phyloP scores from a whole-genome alignment of 139 green algal genomes.

The Gonium pectorale region DNA sequence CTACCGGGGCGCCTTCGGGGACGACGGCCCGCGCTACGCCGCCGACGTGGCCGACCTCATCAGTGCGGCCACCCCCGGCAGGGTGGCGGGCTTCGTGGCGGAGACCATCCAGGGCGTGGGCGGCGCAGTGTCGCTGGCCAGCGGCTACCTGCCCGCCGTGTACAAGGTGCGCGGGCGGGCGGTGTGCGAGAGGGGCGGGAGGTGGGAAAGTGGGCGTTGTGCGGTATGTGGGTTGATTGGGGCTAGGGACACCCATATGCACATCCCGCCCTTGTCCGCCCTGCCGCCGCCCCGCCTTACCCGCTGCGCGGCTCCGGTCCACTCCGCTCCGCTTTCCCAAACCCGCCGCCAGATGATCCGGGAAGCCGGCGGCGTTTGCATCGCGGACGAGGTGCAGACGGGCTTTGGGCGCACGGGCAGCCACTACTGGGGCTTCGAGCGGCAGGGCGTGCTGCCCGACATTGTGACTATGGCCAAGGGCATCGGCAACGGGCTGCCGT shows the following conservation, averaged over 20 bases:
- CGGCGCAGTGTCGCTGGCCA: slow-evolving; percentile 82
- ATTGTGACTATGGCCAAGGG: slow-evolving; percentile 76
- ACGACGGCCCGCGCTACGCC: slow-evolving; percentile 79
- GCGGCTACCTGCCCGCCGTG: slow-evolving; percentile 89
- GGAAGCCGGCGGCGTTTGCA: slow-evolving; percentile 92
- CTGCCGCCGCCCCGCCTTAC: too few species aligned
- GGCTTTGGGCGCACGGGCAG: slow-evolving; percentile 96
- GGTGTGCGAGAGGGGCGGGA: too few species aligned
- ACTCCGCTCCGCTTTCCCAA: slow-evolving; percentile 75
- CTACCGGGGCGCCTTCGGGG: slow-evolving; percentile 91
- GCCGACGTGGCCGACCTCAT: slow-evolving; percentile 81
- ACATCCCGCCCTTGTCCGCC: too few species aligned
- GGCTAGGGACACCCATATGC: too few species aligned
- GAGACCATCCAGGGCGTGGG: slow-evolving; percentile 97
- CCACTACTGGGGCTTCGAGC: slow-evolving; percentile 97
- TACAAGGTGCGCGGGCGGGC: slow-evolving; percentile 92
- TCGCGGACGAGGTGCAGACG: slow-evolving; percentile 98
- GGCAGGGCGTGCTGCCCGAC: slow-evolving; percentile 83
- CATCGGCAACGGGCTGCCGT: slow-evolving; percentile 97
- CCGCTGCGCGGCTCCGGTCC: too few species aligned
- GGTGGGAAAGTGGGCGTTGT: too few species aligned
- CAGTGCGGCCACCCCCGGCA: slow-evolving; percentile 67
- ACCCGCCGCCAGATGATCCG: slow-evolving; percentile 73
- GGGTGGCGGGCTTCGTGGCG: slow-evolving; percentile 90
- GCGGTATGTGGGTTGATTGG: too few species aligned